phyloP scores from a whole-genome alignment of 2,329 filamentous ascomycete genomes.

The Macrophomina phaseolina region DNA sequence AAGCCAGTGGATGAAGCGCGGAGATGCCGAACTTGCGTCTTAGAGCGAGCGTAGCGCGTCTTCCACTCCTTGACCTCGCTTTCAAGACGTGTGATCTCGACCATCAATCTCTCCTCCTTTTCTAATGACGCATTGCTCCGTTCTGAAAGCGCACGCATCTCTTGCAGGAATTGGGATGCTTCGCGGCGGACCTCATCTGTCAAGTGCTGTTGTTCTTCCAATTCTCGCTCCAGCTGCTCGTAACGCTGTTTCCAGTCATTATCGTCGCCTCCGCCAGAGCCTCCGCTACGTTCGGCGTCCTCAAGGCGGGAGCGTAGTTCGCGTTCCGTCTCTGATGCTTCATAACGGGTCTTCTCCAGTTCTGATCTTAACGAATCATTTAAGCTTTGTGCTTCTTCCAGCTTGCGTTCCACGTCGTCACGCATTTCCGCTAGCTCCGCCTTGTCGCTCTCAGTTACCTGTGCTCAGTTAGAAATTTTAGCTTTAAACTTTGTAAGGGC shows the following conservation, averaged over 20 bases:
- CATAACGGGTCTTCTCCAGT: slow-evolving; percentile 72
- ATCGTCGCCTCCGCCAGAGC: slow-evolving; percentile 33
- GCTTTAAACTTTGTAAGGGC: slow-evolving; percentile 6
- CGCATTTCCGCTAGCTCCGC: slow-evolving; percentile 69
- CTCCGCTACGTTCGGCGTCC: slow-evolving; percentile 44
- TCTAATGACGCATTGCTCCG: slow-evolving; percentile 80
- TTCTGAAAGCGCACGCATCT: slow-evolving; percentile 87
- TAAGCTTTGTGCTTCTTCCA: slow-evolving; percentile 64
- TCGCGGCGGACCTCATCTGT: slow-evolving; percentile 87
- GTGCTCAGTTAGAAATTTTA: slow-evolving; percentile 19
- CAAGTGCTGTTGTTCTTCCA: slow-evolving; percentile 79
- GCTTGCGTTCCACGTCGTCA: slow-evolving; percentile 71
- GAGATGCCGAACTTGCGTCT: slow-evolving; percentile 83
- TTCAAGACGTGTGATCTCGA: slow-evolving; percentile 77
- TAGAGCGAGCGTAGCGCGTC: slow-evolving; percentile 83
- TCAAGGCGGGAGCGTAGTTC: slow-evolving; percentile 70
- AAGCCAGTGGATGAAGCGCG: slow-evolving; percentile 81
- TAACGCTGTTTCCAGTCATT: slow-evolving; percentile 46
- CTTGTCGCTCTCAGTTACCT: slow-evolving; percentile 67
- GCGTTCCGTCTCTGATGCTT: slow-evolving; percentile 68
- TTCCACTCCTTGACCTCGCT: slow-evolving; percentile 89
- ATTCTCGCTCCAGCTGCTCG: slow-evolving; percentile 58
- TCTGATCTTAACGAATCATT: slow-evolving; percentile 82
- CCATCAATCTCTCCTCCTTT: slow-evolving; percentile 78
- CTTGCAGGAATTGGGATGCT: slow-evolving; percentile 79